Conservation (phyloP, 2,329 filamentous ascomycete species). For the Colletotrichum sp. region DNA sequence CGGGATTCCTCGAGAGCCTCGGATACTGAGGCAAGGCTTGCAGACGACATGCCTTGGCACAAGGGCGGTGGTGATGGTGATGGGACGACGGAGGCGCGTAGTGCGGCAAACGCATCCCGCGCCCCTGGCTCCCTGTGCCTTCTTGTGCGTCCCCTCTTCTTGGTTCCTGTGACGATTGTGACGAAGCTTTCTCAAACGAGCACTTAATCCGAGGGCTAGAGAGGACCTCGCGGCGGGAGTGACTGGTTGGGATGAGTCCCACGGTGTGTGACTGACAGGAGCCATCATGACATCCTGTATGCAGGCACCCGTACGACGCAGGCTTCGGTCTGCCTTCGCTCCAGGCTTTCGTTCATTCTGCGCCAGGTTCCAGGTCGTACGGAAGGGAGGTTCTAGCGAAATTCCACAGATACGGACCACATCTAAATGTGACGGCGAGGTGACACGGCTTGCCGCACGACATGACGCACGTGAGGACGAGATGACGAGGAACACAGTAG, state of each 20-base stretch:
- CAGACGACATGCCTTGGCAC: not conserved
- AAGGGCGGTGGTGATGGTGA: not conserved
- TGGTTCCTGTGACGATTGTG: not conserved
- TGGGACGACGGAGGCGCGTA: not conserved
- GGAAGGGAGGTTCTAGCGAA: not conserved
- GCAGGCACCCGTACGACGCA: constrained; percentile 8
- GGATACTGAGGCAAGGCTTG: not conserved
- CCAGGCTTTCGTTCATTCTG: not conserved
- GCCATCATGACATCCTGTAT: not conserved
- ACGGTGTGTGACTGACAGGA: constrained; percentile 13
- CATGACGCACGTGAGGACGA: not conserved
- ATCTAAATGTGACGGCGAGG: not conserved
- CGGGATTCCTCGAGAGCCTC: not conserved
- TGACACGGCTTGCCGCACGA: not conserved
- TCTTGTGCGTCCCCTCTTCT: not conserved
- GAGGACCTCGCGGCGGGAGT: not conserved
- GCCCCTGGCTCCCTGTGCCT: not conserved
- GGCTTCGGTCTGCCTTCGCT: not conserved
- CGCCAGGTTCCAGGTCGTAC: not conserved
- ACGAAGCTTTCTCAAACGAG: not conserved
- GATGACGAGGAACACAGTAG: not conserved
- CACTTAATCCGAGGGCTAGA: not conserved
- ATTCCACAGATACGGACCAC: not conserved
- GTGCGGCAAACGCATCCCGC: not conserved
- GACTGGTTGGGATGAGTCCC: not conserved